These are phyloP conservation scores for Coprinopsis cinerea DNA, from an alignment of 768 basidiomycete genomes.

Conservation along the genomic window DNA sequence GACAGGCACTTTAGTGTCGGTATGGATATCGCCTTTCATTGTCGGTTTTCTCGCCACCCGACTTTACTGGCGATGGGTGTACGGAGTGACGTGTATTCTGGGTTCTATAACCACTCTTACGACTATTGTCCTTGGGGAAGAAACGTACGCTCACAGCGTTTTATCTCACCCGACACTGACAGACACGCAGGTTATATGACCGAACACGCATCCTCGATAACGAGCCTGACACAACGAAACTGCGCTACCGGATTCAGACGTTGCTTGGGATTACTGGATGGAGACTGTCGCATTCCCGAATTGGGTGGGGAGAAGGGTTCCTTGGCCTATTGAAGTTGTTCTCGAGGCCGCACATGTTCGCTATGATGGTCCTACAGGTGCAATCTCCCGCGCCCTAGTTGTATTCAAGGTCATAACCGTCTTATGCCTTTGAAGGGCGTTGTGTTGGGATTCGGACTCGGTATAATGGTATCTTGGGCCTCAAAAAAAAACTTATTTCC, in stretches of 20 bases:
- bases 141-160: conserved; percentile 42
- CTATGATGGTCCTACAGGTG: conserved; percentile 42
- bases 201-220: not conserved
- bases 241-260: not conserved
- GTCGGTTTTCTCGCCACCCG: conserved; percentile 65
- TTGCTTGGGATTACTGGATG: not conserved
- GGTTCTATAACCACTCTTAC: conserved; percentile 46
- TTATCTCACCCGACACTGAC: not conserved
- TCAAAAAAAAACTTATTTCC: not conserved
- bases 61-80: conserved; percentile 58
- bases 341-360: conserved; percentile 44
- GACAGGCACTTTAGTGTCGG: conserved; percentile 37
- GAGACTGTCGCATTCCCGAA: not conserved
- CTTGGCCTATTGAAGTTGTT: conserved; percentile 45
- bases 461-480: conserved; percentile 24
- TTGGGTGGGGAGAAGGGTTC: conserved; percentile 1
- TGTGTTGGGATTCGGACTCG: conserved; percentile 27
- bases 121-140: conserved; percentile 56
- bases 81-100: conserved; percentile 61
- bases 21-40: conserved; percentile 58
- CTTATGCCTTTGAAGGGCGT: conserved; percentile 46
- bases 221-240: not conserved
- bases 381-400: conserved; percentile 49
- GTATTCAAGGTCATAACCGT: conserved; percentile 31
- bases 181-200: not conserved